These are phyloP conservation scores for Cucurbita ficifolia DNA, from an alignment of 306 rosid genomes.

Conservation along the genomic window DNA sequence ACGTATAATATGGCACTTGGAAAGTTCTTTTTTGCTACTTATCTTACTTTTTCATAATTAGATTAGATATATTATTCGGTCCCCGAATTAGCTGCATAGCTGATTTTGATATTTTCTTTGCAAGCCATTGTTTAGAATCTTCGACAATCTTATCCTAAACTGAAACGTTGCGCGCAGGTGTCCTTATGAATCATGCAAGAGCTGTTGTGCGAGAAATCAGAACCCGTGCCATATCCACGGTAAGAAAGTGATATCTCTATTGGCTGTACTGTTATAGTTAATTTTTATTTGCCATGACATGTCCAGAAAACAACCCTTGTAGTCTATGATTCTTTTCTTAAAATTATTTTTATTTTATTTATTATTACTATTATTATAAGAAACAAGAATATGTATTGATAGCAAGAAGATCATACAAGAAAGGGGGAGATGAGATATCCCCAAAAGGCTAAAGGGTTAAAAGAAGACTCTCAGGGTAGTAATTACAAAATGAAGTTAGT, in stretches of 20 bases:
- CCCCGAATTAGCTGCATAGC: background rate
- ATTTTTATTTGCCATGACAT: background rate
- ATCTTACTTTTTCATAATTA: background rate
- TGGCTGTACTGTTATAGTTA: background rate
- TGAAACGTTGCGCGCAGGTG: constrained; percentile 35
- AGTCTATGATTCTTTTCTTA: too few relatives aligned
- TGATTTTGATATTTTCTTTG: background rate
- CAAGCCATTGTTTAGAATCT: background rate
- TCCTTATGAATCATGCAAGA: constrained; percentile 82
- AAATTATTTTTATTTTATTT: too few relatives aligned
- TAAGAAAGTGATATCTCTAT: constrained; percentile 7
- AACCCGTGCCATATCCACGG: constrained; percentile 95
- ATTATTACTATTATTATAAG: too few relatives aligned
- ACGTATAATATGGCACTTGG: background rate
- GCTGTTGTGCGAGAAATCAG: constrained; percentile 87
- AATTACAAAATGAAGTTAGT: too few relatives aligned
- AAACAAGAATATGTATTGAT: too few relatives aligned
- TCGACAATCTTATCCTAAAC: background rate
- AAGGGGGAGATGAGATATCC: too few relatives aligned
- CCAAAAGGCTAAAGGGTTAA: too few relatives aligned
- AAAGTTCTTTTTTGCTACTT: background rate
- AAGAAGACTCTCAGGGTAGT: too few relatives aligned
- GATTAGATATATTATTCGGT: background rate
- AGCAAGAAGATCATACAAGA: too few relatives aligned
- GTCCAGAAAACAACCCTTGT: background rate